Evolutionary conservation across 805 yeast genomes (phyloP).

Genomic region (Candida krabiensis): DNA sequence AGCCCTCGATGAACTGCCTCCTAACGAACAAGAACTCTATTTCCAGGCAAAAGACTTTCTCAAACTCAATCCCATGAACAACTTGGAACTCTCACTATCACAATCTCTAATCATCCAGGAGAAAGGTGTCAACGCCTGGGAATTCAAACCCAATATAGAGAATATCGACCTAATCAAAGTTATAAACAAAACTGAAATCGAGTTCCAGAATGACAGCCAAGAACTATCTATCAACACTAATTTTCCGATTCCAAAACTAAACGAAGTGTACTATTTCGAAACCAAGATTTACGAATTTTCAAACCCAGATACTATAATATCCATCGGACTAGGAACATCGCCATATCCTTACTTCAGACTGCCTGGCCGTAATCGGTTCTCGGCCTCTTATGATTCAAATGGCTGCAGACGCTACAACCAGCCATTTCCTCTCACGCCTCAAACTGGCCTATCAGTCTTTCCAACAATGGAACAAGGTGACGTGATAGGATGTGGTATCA

Average conservation of each 20-base stretch:
- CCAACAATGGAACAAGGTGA: constrained; percentile 78
- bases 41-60: constrained; percentile 61
- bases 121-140: constrained; percentile 89
- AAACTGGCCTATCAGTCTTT: constrained; percentile 48
- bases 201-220: constrained; percentile 51
- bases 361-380: constrained; percentile 87
- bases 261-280: constrained; percentile 88
- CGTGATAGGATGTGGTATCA: constrained; percentile 88
- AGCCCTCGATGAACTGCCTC: constrained; percentile 59
- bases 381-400: constrained; percentile 83
- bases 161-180: constrained; percentile 58
- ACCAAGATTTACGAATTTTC: constrained; percentile 75
- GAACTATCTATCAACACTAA: constrained; percentile 66
- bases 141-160: constrained; percentile 63
- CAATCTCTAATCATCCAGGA: constrained; percentile 74
- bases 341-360: constrained; percentile 94
- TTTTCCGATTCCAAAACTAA: constrained; percentile 78
- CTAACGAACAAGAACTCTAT: constrained; percentile 68
- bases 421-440: constrained; percentile 52
- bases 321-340: constrained; percentile 78
- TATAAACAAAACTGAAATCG: constrained; percentile 61
- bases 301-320: constrained; percentile 55
- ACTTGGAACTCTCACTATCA: constrained; percentile 40
- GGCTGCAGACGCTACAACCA: constrained; percentile 81
- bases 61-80: constrained; percentile 39